These are phyloP conservation scores for Tilletia caries DNA, from an alignment of 1,284 basidiomycete species.

Conservation along the genomic window DNA sequence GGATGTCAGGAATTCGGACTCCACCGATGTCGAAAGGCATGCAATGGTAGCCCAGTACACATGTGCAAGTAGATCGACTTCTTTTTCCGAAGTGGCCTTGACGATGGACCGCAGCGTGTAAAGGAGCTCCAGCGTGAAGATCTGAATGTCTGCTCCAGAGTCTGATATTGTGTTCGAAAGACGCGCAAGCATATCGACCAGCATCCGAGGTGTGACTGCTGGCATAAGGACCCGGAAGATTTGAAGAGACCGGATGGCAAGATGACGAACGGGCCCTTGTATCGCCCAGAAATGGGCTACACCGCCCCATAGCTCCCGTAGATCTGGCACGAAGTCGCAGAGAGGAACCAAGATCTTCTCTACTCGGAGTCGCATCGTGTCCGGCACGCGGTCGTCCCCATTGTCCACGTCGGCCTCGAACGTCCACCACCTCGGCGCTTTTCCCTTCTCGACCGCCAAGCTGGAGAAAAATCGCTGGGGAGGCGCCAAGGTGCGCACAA, in stretches of 20 bases:
- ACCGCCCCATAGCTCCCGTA: slow-evolving; percentile 75
- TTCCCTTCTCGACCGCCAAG: slow-evolving; percentile 25
- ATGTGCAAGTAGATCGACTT: slow-evolving; percentile 62
- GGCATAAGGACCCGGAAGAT: slow-evolving; percentile 82
- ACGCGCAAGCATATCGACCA: slow-evolving; percentile 76
- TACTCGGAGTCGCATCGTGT: neutral
- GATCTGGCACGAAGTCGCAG: slow-evolving; percentile 55
- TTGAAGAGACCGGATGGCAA: slow-evolving; percentile 84
- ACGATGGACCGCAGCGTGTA: slow-evolving; percentile 69
- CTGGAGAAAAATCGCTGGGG: slow-evolving; percentile 14
- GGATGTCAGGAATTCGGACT: slow-evolving; percentile 73
- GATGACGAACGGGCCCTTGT: slow-evolving; percentile 76
- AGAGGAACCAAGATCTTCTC: neutral
- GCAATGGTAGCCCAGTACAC: slow-evolving; percentile 83
- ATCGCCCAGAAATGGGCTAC: slow-evolving; percentile 81
- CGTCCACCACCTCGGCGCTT: slow-evolving; percentile 21
- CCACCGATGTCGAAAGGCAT: slow-evolving; percentile 76
- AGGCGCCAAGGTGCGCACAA: slow-evolving; percentile 35
- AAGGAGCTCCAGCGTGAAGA: slow-evolving; percentile 79
- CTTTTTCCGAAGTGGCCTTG: slow-evolving; percentile 6
- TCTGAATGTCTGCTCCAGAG: slow-evolving; percentile 67
- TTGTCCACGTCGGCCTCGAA: slow-evolving; percentile 21
- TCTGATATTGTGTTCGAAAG: slow-evolving; percentile 80
- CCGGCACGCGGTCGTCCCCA: slow-evolving; percentile 2
- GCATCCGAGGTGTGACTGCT: slow-evolving; percentile 67